These are phyloP conservation scores for Canariomyces notabilis DNA, from an alignment of 2,329 filamentous ascomycete species.

Conservation along the genomic window DNA sequence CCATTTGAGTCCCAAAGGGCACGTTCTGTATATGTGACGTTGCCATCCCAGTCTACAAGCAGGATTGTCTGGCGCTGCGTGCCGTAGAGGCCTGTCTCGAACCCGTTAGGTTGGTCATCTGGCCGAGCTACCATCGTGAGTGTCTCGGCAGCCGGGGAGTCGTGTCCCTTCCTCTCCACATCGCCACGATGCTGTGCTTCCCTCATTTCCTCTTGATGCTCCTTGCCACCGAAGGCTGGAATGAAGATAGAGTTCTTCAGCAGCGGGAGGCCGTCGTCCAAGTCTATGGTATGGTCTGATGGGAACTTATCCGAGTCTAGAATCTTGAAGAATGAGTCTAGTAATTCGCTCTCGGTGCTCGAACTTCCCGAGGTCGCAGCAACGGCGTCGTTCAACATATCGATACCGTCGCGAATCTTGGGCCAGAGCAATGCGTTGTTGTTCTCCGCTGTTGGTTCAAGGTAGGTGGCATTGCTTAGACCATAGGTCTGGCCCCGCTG, in stretches of 20 bases:
- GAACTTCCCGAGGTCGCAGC: conserved; percentile 35
- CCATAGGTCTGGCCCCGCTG: conserved; percentile 49
- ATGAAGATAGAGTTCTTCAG: conserved; percentile 59
- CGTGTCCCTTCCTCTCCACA: conserved; percentile 30
- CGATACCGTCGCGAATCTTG: conserved; percentile 52
- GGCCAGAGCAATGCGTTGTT: conserved; percentile 42
- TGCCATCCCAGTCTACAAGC: conserved; percentile 58
- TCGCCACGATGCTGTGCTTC: conserved; percentile 30
- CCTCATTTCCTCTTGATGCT: conserved; percentile 41
- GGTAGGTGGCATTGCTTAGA: conserved; percentile 58
- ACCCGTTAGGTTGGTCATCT: conserved; percentile 34
- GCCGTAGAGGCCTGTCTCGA: conserved; percentile 57
- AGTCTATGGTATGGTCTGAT: conserved; percentile 36
- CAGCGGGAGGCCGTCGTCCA: conserved; percentile 49
- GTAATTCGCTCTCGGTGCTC: conserved; percentile 43
- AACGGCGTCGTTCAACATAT: conserved; percentile 41
- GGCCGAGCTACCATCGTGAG: conserved; percentile 35
- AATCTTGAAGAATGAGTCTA: conserved; percentile 48
- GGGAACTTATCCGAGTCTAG: conserved; percentile 56
- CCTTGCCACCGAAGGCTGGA: conserved; percentile 49
- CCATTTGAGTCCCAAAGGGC: conserved; percentile 57
- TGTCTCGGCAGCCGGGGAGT: conserved; percentile 32
- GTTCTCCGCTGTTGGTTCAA: conserved; percentile 37
- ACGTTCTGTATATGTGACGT: conserved; percentile 55
- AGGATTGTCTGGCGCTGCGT: conserved; percentile 61